Percentiles rank a stretch among this genome's conserved stretches.
Evolutionary conservation across 2,329 filamentous ascomycete species (phyloP).

Genomic region (Alternaria sp.): DNA sequence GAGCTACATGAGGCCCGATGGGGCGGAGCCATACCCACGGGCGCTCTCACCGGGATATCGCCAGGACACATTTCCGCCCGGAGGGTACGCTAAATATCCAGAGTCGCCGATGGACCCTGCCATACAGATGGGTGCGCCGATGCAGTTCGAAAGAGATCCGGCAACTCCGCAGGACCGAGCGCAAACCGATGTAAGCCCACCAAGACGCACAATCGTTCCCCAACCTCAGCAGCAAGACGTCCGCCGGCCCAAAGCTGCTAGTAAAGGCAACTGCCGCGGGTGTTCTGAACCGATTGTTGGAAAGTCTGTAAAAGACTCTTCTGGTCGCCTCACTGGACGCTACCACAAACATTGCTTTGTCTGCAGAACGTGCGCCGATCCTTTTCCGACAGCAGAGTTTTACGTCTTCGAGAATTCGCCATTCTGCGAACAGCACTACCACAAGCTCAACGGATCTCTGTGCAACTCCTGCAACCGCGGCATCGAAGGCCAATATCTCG

Average conservation of each 20-base stretch:
- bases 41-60: conserved; percentile 32
- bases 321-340: conserved; percentile 87
- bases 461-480: conserved; percentile 81
- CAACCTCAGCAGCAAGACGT: conserved; percentile 28
- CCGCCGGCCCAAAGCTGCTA: conserved; percentile 51
- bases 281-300: conserved; percentile 81
- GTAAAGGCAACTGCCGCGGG: conserved; percentile 81
- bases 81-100: conserved; percentile 33
- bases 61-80: conserved; percentile 16
- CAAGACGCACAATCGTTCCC: conserved; percentile 23
- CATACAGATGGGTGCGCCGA: conserved; percentile 46
- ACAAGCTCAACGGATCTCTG: conserved; percentile 85
- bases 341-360: conserved; percentile 97
- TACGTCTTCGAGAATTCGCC: conserved; percentile 89
- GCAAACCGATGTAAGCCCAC: conserved; percentile 22
- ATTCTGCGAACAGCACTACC: conserved; percentile 92
- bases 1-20: conserved; percentile 33
- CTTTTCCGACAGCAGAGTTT: conserved; percentile 88
- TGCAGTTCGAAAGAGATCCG: conserved; percentile 24
- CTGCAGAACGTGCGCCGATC: conserved; percentile 80
- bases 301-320: conserved; percentile 92
- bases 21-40: conserved; percentile 33
- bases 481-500: conserved; percentile 93
- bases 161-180: conserved; percentile 25
- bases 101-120: conserved; percentile 54